Evolutionary conservation across 805 yeast species (phyloP).

Genomic region (Clavispora santaluciae): DNA sequence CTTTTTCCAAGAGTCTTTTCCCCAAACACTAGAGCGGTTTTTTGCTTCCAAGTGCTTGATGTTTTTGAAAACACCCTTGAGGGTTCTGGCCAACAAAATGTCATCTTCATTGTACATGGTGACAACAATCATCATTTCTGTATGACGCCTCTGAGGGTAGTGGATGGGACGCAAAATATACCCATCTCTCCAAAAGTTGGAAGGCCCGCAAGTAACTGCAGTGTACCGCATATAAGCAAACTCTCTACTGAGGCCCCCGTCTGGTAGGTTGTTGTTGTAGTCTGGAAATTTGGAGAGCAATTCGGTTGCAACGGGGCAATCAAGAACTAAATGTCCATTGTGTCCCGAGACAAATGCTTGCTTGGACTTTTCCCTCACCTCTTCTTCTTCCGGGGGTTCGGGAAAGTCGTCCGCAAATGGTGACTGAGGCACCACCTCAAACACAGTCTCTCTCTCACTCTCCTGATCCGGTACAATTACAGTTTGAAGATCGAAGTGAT

Average conservation of each 20-base stretch:
- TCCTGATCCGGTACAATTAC: slow-evolving; percentile 22
- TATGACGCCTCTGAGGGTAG: slow-evolving; percentile 48
- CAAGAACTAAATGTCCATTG: slow-evolving; percentile 76
- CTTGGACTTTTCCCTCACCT: slow-evolving; percentile 28
- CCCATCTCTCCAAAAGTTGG: slow-evolving; percentile 52
- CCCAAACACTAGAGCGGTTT: slow-evolving; percentile 44
- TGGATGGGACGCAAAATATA: slow-evolving; percentile 53
- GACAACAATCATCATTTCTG: slow-evolving; percentile 57
- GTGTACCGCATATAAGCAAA: slow-evolving; percentile 57
- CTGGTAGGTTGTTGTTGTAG: slow-evolving; percentile 27
- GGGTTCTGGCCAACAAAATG: slow-evolving; percentile 52
- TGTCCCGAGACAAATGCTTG: slow-evolving; percentile 25
- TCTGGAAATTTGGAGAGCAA: slow-evolving; percentile 46
- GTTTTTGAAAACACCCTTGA: slow-evolving; percentile 62
- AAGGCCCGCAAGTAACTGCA: slow-evolving; percentile 69
- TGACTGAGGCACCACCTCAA: slow-evolving; percentile 16
- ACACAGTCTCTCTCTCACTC: slow-evolving; percentile 6
- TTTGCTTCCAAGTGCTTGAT: slow-evolving; percentile 52
- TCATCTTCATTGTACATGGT: slow-evolving; percentile 71
- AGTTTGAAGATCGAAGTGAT: slow-evolving; percentile 36
- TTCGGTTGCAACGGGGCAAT: slow-evolving; percentile 80
- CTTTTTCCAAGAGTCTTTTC: slow-evolving; percentile 52
- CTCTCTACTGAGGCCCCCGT: slow-evolving; percentile 45
- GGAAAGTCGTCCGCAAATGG: slow-evolving; percentile 28
- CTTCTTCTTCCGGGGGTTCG: slow-evolving; percentile 33